A percentile compares a stretch with the other conserved stretches of the same genome.
phyloP scores from a whole-genome alignment of 2,329 filamentous ascomycete genomes.

The Scedosporium aurantiacum region DNA sequence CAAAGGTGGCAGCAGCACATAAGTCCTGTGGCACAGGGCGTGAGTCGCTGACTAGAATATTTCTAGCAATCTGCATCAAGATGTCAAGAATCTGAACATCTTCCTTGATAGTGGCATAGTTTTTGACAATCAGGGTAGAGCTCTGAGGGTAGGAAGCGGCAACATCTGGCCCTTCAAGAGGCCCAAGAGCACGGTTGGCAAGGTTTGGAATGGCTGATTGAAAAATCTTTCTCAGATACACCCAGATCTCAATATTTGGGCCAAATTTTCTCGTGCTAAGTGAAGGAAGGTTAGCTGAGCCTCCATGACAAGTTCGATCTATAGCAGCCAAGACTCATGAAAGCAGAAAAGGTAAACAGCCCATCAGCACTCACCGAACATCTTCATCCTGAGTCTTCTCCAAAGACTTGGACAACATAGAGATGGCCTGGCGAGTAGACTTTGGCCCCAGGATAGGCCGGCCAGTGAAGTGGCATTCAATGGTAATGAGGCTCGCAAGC shows the following conservation, averaged over 20 bases:
- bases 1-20: slow-evolving; percentile 52
- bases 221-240: slow-evolving; percentile 52
- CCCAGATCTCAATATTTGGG: slow-evolving; percentile 56
- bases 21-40: slow-evolving; percentile 52
- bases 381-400: slow-evolving; percentile 55
- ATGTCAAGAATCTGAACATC: slow-evolving; percentile 54
- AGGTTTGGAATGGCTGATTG: slow-evolving; percentile 49
- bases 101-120: slow-evolving; percentile 49
- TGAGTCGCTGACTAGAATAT: slow-evolving; percentile 52
- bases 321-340: not conserved
- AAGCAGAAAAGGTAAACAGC: not conserved
- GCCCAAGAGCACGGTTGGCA: slow-evolving; percentile 47
- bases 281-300: too few species aligned
- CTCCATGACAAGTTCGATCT: too few species aligned
- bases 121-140: slow-evolving; percentile 51
- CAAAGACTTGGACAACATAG: slow-evolving; percentile 48
- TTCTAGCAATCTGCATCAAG: slow-evolving; percentile 55
- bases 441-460: slow-evolving; percentile 45
- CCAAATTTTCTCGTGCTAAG: slow-evolving; percentile 37
- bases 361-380: slow-evolving; percentile 35
- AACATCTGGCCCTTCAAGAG: slow-evolving; percentile 36
- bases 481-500: slow-evolving; percentile 46
- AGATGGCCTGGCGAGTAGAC: slow-evolving; percentile 40
- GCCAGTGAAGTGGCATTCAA: slow-evolving; percentile 50
- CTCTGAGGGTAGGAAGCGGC: slow-evolving; percentile 49